Evolutionary conservation across 441 rosid species (phyloP), one percentile per base, ranked within the genome.

Genomic region (Gossypium schwendimanii): DNA sequence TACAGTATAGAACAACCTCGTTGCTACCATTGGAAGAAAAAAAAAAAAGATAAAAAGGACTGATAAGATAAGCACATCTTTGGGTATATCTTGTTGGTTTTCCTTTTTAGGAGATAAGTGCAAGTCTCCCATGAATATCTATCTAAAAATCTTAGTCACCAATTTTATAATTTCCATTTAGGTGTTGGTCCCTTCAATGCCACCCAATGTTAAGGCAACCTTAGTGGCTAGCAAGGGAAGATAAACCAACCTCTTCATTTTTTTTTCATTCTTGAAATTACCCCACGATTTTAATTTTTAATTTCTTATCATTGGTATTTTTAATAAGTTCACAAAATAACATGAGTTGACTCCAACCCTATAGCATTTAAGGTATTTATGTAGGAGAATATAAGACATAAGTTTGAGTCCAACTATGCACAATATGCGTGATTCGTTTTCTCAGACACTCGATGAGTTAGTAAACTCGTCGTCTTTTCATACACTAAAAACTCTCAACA

Each of bases 121-220:
- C 64, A 31, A 70, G 14, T 41, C 41, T 63, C 63, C 60, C 58
- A 59, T 53, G 39, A 65, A 58, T 4, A 10, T 31, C 36, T 21
- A 24, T 23, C 39, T 26, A 1, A 59, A 54, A 60, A 71, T 24
- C 50, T 1, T 11, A 24, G 2, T 71, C 79, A 45, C 33, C 17
- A 36, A 23, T 55, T 58, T 66, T n/a, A 71, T 78, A 65, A 73
- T 72, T 47, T 72, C 57, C 66, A 36, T 14, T 36, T 36, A 65
- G 14, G 59, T 20, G 4, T 4, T 54, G 54, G 80, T 73, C 79
- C 5, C 73, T 75, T 64, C 68, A 70, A 65, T 67, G 75, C 63
- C 82, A 58, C 57, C 69, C 65, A 72, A 74, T 24, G 64, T 26
- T 55, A 41, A 36, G 59, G 77, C 87, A 76, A 55, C 28, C 71